Base-by-base conservation (phyloP, 2,329 filamentous ascomycete genomes). In the Colletotrichum sansevieriae region DNA sequence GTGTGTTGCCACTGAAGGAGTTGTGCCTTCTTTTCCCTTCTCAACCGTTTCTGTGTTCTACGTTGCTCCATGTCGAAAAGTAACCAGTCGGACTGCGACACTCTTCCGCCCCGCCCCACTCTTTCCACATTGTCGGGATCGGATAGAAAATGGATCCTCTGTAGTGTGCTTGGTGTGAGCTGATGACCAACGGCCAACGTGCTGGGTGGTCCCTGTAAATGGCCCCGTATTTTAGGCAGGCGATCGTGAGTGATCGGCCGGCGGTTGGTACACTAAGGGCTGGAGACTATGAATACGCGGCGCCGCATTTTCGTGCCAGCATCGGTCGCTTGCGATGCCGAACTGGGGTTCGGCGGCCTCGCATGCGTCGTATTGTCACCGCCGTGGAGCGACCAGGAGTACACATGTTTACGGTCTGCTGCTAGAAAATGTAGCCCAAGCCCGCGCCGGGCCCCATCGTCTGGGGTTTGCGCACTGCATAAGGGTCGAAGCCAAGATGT, bases 81-180 rank as follows among this genome's bases (percentile, higher is more conserved):
- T 55, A 60, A 33, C 65, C 61, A 65, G 65, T 68, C 65, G 65
- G 65, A 25, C 65, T 68, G 61, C 55, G 60, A 49, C 20, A 43
- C 49, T 22, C n/a, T 43, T 63, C 47, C 20, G 55, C 47, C 47
- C 61, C 62, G 55, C 60, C 47, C 65, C 65, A 68, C 54, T 60
- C 65, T 68, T 47, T 55, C 65, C 65, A 65, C 65, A 56, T 68
- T 13, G 65, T 68, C 65, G 65, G 65, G 61, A 68, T 60, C 61
- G 65, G 61, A 68, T 29, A 68, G 46, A 49, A 54, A 37, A 59
- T 41, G 54, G 54, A 43, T 54, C 55, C 18, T 25, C 46, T 39
- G 29, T 25, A 20, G 25, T 25, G 25, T 25, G 5, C 25, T 25
- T 25, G 4, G 25, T 25, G 41, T 37, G 39, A 22, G 22, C 22